Conservation (phyloP, 176 grass and related monocot genomes). For the Urochloa ruziziensis region DNA sequence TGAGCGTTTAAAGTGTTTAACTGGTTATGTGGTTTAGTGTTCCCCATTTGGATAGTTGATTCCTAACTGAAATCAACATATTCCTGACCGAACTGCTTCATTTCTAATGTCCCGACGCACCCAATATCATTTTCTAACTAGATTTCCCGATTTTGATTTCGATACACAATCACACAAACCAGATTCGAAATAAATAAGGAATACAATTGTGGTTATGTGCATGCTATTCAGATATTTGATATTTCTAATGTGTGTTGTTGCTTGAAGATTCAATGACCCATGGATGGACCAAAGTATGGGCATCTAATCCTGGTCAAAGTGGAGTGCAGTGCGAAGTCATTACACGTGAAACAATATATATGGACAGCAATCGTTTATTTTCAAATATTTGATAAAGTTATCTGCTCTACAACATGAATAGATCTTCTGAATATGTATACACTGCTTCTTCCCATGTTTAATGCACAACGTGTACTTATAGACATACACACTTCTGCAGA, state of each 20-base stretch:
- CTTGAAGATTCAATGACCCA: constrained; percentile 9
- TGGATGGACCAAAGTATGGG: neutral
- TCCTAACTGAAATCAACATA: too few relatives aligned
- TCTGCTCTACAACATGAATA: neutral
- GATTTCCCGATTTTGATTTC: too few relatives aligned
- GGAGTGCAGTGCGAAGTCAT: neutral
- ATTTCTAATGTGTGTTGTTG: neutral
- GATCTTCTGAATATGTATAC: neutral
- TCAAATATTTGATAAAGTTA: neutral
- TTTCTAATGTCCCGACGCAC: too few relatives aligned
- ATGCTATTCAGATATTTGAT: neutral
- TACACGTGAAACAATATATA: neutral
- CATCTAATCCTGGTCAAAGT: neutral
- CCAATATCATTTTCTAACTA: too few relatives aligned
- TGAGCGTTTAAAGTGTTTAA: too few relatives aligned
- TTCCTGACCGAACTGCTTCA: too few relatives aligned
- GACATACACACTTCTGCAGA: too few relatives aligned
- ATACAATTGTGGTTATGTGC: neutral
- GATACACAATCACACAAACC: neutral
- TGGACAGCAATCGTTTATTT: neutral
- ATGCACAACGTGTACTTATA: neutral
- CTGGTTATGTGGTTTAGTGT: too few relatives aligned
- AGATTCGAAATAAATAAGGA: constrained; percentile 15
- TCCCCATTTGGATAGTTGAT: too few relatives aligned
- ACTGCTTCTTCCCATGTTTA: constrained; percentile 2